Conservation (phyloP, 257 asterid species). For the Rehmannia glutinosa region DNA sequence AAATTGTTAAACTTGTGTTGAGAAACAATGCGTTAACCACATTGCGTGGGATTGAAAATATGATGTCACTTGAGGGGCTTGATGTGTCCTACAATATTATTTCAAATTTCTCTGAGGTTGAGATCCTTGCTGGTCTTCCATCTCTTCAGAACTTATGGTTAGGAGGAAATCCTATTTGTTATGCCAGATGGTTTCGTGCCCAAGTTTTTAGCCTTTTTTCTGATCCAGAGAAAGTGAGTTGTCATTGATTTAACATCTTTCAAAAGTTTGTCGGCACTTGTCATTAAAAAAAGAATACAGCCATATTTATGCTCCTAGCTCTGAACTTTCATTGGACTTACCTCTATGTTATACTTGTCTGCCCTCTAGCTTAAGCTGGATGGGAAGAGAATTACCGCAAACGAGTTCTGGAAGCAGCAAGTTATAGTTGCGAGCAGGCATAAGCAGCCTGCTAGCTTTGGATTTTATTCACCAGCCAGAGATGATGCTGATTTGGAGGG, state of each 20-base stretch:
- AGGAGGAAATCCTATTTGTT: conserved; percentile 92
- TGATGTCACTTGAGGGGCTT: conserved; percentile 78
- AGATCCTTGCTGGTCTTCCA: conserved; percentile 65
- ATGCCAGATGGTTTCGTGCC: conserved; percentile 84
- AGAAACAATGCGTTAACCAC: conserved; percentile 90
- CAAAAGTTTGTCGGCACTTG: too few relatives aligned
- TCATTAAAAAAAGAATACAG: too few relatives aligned
- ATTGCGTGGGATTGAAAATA: conserved; percentile 71
- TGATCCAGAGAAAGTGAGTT: conserved; percentile 53
- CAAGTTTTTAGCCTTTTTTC: conserved; percentile 80
- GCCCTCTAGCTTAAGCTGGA: conserved; percentile 66
- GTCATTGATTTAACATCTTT: neutral
- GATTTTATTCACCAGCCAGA: conserved; percentile 78
- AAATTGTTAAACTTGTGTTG: conserved; percentile 75
- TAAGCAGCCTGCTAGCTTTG: conserved; percentile 86
- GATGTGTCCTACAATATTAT: conserved; percentile 88
- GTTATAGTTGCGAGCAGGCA: conserved; percentile 75
- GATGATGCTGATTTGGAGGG: conserved; percentile 51
- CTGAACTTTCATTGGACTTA: neutral
- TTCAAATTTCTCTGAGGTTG: conserved; percentile 79
- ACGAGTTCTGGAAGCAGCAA: conserved; percentile 72
- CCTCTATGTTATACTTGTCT: conserved; percentile 11
- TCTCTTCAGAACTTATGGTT: conserved; percentile 79
- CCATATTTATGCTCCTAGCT: too few relatives aligned
- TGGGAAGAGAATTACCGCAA: conserved; percentile 55